Percentiles rank a stretch among this genome's conserved stretches.
Conservation (phyloP, 768 basidiomycete species). For the Calocera viscosa region DNA sequence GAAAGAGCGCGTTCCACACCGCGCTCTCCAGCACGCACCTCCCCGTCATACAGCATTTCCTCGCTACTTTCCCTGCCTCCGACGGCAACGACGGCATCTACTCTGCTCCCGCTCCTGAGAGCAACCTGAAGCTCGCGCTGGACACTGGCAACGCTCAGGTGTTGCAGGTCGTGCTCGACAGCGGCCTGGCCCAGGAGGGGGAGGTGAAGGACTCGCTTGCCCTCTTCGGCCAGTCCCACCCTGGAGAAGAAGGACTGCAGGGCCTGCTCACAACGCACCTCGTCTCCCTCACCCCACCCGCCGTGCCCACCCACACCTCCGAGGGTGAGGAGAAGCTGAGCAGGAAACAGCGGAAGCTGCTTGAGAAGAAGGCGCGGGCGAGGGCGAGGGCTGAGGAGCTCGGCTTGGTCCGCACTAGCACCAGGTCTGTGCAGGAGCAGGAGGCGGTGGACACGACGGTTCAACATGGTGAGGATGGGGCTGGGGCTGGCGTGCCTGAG, state of each 20-base stretch:
- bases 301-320: not conserved
- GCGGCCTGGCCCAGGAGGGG: not conserved
- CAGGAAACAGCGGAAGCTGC: not conserved
- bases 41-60: not conserved
- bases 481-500: not conserved
- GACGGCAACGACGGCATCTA: not conserved
- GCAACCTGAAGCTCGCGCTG: not conserved
- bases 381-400: not conserved
- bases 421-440: not conserved
- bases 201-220: not conserved
- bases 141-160: not conserved
- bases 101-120: not conserved
- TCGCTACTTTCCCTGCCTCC: not conserved
- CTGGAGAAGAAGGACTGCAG: not conserved
- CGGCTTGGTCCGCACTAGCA: not conserved
- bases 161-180: not conserved
- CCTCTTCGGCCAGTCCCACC: not conserved
- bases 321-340: not conserved
- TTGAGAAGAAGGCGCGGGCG: not conserved
- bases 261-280: not conserved
- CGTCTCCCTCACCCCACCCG: not conserved
- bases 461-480: not conserved
- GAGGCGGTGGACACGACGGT: not conserved
- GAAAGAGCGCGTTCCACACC: not conserved
- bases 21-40: not conserved